phyloP scores from a whole-genome alignment of 352 stramenopile genomes.

The Phytophthora brassicae region DNA sequence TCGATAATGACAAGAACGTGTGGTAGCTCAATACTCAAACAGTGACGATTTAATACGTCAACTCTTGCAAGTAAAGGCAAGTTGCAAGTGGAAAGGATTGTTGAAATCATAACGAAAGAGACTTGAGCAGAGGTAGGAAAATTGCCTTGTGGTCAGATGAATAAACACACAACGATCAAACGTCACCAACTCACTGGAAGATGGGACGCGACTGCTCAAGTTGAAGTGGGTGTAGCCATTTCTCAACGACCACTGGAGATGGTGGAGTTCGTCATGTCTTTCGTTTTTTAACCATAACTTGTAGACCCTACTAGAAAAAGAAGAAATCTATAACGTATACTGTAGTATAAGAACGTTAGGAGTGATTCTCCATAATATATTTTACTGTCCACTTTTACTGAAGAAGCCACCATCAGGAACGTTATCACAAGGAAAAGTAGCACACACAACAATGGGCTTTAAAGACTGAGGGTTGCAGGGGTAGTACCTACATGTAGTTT shows the following conservation, averaged over 20 bases:
- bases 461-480: background rate
- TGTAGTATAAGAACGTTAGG: too few species aligned
- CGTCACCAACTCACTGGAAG: slow-evolving; percentile 5
- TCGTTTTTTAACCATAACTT: too few species aligned
- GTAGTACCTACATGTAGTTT: slow-evolving; percentile 14
- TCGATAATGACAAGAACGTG: slow-evolving; percentile 26
- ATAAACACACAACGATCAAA: too few species aligned
- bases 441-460: background rate
- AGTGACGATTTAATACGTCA: slow-evolving; percentile 16
- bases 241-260: background rate
- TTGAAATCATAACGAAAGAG: slow-evolving; percentile 12
- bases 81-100: slow-evolving; percentile 4
- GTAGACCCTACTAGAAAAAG: too few species aligned
- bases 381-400: too few species aligned
- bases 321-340: too few species aligned
- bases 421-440: too few species aligned
- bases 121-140: slow-evolving; percentile 12
- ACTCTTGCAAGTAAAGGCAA: slow-evolving; percentile 27
- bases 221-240: slow-evolving; percentile 24
- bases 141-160: slow-evolving; percentile 36
- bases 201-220: background rate
- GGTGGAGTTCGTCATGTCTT: slow-evolving; percentile 6
- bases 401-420: too few species aligned
- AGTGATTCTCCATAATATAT: too few species aligned
- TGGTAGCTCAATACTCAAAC: slow-evolving; percentile 14